Conservation (phyloP, 2,329 filamentous ascomycete species). For the Tothia fuscella region DNA sequence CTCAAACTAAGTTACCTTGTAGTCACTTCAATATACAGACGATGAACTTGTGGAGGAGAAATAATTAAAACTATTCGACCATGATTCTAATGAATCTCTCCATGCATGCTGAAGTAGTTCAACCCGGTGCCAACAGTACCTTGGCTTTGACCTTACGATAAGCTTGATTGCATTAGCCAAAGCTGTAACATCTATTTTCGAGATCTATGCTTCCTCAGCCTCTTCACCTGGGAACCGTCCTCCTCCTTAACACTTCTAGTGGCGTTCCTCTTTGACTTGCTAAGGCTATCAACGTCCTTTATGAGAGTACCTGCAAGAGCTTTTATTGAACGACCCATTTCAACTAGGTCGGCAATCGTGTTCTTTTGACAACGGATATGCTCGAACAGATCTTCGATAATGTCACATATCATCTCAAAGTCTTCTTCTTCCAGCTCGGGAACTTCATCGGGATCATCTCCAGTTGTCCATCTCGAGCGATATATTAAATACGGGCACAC, state of each 20-base stretch:
- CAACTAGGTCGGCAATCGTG: background rate
- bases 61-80: background rate
- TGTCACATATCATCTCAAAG: constrained; percentile 1
- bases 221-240: background rate
- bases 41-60: no score
- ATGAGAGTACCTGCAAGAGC: background rate
- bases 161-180: background rate
- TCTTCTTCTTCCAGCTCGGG: background rate
- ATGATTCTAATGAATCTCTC: background rate
- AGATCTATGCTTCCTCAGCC: background rate
- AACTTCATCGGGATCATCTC: background rate
- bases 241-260: background rate
- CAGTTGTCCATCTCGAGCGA: background rate
- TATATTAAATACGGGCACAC: background rate
- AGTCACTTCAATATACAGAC: no score
- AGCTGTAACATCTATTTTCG: background rate
- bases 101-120: background rate
- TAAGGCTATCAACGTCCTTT: background rate
- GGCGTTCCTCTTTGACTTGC: background rate
- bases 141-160: background rate
- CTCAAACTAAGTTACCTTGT: background rate
- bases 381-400: background rate
- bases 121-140: background rate
- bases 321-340: background rate
- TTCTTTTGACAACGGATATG: background rate